Evolutionary conservation across 768 basidiomycete genomes (phyloP).

Genomic region (Hydnum rufescens): DNA sequence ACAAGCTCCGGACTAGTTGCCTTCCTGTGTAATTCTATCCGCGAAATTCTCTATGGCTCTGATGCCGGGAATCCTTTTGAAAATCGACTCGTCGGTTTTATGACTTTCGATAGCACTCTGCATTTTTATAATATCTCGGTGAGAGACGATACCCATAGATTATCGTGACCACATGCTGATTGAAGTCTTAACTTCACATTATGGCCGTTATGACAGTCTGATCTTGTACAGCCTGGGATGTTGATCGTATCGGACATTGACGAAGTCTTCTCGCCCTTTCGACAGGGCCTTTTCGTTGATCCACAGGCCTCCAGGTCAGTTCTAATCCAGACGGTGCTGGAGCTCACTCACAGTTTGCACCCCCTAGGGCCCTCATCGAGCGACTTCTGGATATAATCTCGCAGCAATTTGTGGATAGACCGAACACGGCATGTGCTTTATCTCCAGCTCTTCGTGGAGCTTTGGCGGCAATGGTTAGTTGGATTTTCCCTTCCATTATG

Average conservation of each 20-base stretch:
- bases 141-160: conserved; percentile 22
- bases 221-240: conserved; percentile 35
- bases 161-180: not conserved
- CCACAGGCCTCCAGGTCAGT: conserved; percentile 49
- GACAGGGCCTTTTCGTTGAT: conserved; percentile 54
- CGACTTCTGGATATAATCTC: conserved; percentile 46
- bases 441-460: conserved; percentile 58
- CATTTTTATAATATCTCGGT: conserved; percentile 82
- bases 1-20: conserved; percentile 48
- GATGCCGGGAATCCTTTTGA: conserved; percentile 18
- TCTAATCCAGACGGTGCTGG: too few relatives aligned
- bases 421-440: conserved; percentile 39
- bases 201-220: conserved; percentile 23
- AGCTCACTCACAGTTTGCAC: too few relatives aligned
- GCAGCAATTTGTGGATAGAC: conserved; percentile 31
- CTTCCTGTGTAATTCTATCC: conserved; percentile 42
- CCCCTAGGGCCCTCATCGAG: conserved; percentile 39
- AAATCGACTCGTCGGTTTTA: conserved; percentile 33
- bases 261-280: conserved; percentile 76
- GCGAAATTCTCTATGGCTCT: conserved; percentile 46
- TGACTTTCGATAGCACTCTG: conserved; percentile 62
- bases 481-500: conserved; percentile 11
- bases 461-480: conserved; percentile 49
- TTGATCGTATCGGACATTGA: conserved; percentile 74
- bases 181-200: conserved; percentile 5